Evolutionary conservation across 768 basidiomycete species (phyloP).

Genomic region (Trichaptum fuscoviolaceum): DNA sequence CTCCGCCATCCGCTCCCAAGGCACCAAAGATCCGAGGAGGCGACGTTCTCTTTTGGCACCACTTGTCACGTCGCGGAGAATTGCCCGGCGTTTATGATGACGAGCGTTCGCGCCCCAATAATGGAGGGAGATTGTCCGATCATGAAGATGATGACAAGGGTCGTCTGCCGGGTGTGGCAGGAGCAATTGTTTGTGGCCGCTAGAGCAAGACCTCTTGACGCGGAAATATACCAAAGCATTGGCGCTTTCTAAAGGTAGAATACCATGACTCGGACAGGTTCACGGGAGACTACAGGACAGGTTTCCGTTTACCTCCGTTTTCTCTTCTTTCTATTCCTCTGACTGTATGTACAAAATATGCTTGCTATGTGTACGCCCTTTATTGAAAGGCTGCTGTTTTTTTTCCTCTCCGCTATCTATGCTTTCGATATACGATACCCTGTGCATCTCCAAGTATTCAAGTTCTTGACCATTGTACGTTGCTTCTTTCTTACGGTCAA

Average conservation of each 20-base stretch:
- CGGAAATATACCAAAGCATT: background rate
- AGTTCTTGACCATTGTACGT: background rate
- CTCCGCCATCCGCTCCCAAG: conserved; percentile 26
- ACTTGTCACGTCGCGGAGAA: conserved; percentile 65
- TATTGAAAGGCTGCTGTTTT: background rate
- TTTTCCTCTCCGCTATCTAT: background rate
- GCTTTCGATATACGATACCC: background rate
- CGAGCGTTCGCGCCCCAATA: conserved; percentile 39
- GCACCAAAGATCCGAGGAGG: conserved; percentile 46
- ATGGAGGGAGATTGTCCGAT: background rate
- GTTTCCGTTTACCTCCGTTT: background rate
- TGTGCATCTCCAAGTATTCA: background rate
- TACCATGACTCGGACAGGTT: background rate
- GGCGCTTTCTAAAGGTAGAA: background rate
- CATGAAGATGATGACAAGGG: background rate
- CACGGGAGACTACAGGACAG: background rate
- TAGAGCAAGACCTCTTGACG: background rate
- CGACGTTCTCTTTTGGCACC: conserved; percentile 72
- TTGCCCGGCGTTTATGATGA: conserved; percentile 66
- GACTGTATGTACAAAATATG: background rate
- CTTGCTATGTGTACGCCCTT: background rate
- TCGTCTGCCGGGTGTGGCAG: background rate
- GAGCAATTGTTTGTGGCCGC: background rate
- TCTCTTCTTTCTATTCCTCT: background rate
- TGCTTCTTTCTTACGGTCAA: too few species aligned